Conservation (phyloP, 2,329 filamentous ascomycete genomes). For the Periconia sp. region DNA sequence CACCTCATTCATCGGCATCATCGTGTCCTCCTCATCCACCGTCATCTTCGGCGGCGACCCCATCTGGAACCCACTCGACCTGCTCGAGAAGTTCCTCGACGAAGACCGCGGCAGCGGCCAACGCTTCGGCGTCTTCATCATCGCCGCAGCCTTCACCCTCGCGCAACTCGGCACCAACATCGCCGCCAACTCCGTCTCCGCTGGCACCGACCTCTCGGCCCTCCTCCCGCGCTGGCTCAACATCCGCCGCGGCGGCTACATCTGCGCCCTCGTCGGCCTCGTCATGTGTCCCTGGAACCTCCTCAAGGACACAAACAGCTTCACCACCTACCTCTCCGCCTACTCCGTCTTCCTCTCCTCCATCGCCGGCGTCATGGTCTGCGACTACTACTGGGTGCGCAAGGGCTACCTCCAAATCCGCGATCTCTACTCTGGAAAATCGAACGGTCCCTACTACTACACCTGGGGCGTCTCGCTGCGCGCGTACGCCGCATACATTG, state of each 20-base stretch:
- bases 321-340: conserved; percentile 87
- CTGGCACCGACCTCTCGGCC: conserved; percentile 80
- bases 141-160: conserved; percentile 60
- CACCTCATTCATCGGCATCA: conserved; percentile 75
- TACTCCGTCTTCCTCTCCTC: conserved; percentile 94
- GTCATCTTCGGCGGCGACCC: conserved; percentile 46
- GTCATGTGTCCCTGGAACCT: conserved; percentile 88
- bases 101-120: conserved; percentile 42
- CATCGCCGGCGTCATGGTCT: conserved; percentile 87
- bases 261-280: conserved; percentile 77
- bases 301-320: conserved; percentile 73
- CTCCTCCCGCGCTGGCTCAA: conserved; percentile 77
- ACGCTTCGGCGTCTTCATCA: conserved; percentile 54
- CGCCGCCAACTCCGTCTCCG: conserved; percentile 81
- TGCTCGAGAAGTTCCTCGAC: conserved; percentile 46
- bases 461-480: conserved; percentile 77
- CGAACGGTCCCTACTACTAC: conserved; percentile 71
- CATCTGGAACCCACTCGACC: conserved; percentile 47
- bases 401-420: conserved; percentile 77
- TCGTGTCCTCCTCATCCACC: conserved; percentile 51
- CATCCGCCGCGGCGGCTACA: conserved; percentile 83
- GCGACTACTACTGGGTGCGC: conserved; percentile 85
- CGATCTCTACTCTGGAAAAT: conserved; percentile 74
- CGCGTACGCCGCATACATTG: conserved; percentile 78
- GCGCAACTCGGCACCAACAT: conserved; percentile 87